These are phyloP conservation scores for Pestalotiopsis sp. DNA, from an alignment of 2,329 filamentous ascomycete species.

Conservation along the genomic window DNA sequence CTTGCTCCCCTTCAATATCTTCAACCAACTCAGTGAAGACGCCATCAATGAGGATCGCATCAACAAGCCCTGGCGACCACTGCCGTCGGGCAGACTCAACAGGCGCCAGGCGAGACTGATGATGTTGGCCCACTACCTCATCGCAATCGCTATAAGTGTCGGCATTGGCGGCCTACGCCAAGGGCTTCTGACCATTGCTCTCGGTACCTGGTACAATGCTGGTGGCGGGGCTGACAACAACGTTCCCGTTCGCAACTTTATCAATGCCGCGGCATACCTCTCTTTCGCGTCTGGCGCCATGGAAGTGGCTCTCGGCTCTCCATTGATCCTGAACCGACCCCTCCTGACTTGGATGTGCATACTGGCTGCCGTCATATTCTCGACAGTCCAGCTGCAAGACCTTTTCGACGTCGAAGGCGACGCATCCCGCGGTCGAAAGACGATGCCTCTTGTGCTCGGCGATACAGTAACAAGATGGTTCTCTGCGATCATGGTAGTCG, in stretches of 20 bases:
- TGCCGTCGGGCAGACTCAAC: not conserved
- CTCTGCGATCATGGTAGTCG: not conserved
- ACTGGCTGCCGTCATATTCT: not conserved
- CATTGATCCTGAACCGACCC: not conserved
- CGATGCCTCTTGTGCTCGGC: not conserved
- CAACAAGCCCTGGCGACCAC: conserved; percentile 5
- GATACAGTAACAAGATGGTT: not conserved
- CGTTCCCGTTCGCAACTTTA: not conserved
- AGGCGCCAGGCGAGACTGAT: not conserved
- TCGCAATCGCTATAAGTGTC: not conserved
- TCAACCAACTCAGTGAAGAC: not conserved
- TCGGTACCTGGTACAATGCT: not conserved
- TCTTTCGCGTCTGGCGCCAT: not conserved
- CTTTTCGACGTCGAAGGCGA: not conserved
- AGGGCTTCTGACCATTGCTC: not conserved
- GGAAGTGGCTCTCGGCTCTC: not conserved
- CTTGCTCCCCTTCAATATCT: not conserved
- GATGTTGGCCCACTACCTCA: not conserved
- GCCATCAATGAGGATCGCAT: conserved; percentile 1
- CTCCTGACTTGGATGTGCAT: not conserved
- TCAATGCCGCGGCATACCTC: not conserved
- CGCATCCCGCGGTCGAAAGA: not conserved
- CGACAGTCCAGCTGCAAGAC: not conserved
- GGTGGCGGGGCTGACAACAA: not conserved
- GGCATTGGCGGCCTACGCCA: not conserved